A percentile compares a stretch with the other conserved stretches of the same genome.
phyloP scores from a whole-genome alignment of 257 asterid genomes.

The Capsicum baccatum region DNA sequence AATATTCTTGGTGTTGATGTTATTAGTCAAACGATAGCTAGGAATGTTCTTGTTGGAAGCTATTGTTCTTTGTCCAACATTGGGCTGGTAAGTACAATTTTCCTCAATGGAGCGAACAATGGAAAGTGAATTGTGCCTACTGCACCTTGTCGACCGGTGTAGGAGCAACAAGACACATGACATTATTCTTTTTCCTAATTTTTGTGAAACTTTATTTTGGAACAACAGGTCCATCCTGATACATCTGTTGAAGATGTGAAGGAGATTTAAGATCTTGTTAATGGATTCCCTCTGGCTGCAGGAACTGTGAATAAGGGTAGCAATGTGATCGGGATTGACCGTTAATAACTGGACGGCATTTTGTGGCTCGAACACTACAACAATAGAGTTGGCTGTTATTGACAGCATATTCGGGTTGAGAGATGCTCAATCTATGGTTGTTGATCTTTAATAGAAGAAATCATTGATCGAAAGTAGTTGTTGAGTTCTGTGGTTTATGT shows the following conservation, averaged over 20 bases:
- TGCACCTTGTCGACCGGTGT: too few relatives aligned
- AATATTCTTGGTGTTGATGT: not conserved
- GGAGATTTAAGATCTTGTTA: slow-evolving; percentile 48
- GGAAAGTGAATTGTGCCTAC: not conserved
- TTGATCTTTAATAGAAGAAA: slow-evolving; percentile 79
- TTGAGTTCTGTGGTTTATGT: slow-evolving; percentile 31
- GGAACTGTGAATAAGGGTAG: slow-evolving; percentile 78
- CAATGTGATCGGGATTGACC: not conserved
- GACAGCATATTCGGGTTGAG: slow-evolving; percentile 66
- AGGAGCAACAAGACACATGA: not conserved
- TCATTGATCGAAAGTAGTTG: slow-evolving; percentile 72
- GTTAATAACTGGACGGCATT: slow-evolving; percentile 75
- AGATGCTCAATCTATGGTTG: slow-evolving; percentile 75
- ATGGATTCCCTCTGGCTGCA: slow-evolving; percentile 69
- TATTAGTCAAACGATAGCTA: slow-evolving; percentile 55
- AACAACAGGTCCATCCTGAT: too few relatives aligned
- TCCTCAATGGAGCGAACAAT: not conserved
- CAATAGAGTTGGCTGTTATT: too few relatives aligned
- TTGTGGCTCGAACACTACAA: too few relatives aligned
- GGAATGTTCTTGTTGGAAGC: slow-evolving; percentile 81
- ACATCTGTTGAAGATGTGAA: too few relatives aligned
- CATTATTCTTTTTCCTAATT: too few relatives aligned
- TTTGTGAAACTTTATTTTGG: too few relatives aligned
- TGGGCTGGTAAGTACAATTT: slow-evolving; percentile 68
- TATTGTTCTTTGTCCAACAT: slow-evolving; percentile 71